These are phyloP conservation scores for Chalciporus piperatus DNA, from an alignment of 768 basidiomycete species.

Conservation along the genomic window DNA sequence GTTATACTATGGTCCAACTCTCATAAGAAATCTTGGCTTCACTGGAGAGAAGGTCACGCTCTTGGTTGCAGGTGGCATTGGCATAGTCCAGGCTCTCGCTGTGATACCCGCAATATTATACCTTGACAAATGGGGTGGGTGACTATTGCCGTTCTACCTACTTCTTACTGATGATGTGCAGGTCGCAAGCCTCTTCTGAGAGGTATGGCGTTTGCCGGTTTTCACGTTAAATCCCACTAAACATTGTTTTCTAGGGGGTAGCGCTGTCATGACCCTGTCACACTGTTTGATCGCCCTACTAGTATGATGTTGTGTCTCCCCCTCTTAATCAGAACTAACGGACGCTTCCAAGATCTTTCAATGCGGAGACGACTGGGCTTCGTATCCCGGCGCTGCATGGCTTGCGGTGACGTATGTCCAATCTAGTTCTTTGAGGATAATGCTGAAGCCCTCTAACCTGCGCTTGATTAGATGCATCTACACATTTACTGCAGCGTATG, in stretches of 20 bases:
- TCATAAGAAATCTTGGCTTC: slow-evolving; percentile 64
- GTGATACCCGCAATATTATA: slow-evolving; percentile 71
- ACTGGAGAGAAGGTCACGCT: slow-evolving; percentile 57
- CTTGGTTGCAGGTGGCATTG: slow-evolving; percentile 74
- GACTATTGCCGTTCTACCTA: background rate
- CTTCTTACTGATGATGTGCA: slow-evolving; percentile 18
- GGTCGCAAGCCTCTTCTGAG: slow-evolving; percentile 67
- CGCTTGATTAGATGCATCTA: slow-evolving; percentile 53
- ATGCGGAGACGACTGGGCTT: slow-evolving; percentile 56
- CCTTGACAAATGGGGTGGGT: slow-evolving; percentile 62
- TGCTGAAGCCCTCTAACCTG: background rate
- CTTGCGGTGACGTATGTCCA: slow-evolving; percentile 57
- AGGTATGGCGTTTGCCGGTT: slow-evolving; percentile 25
- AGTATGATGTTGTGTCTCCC: slow-evolving; percentile 34
- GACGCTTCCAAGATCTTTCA: slow-evolving; percentile 38
- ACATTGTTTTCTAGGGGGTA: slow-evolving; percentile 41
- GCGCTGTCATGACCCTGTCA: slow-evolving; percentile 58
- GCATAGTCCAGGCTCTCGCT: slow-evolving; percentile 73
- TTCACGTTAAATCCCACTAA: background rate
- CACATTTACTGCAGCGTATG: slow-evolving; percentile 74
- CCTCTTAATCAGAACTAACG: background rate
- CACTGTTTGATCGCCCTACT: slow-evolving; percentile 65
- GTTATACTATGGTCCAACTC: slow-evolving; percentile 76
- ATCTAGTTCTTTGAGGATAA: background rate
- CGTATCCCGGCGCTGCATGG: slow-evolving; percentile 62